phyloP scores from a whole-genome alignment of 257 asterid genomes.

The Solanum ossicruentum region DNA sequence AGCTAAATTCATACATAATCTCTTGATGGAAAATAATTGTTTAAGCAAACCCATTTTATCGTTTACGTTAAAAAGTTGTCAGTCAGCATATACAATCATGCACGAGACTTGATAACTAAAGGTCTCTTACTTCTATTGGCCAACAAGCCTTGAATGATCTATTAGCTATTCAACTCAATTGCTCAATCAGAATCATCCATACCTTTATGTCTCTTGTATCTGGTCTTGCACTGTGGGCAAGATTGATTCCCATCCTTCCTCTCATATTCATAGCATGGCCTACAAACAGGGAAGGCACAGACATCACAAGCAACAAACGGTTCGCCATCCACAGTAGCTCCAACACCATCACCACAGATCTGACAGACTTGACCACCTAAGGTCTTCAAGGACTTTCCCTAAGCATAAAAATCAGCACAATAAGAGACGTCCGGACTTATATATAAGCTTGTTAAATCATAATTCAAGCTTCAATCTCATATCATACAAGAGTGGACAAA shows the following conservation, averaged over 20 bases:
- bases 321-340: constrained; percentile 56
- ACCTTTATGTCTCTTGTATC: constrained; percentile 96
- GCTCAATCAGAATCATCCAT: not conserved
- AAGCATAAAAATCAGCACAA: constrained; percentile 4
- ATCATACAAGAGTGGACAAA: not conserved
- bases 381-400: constrained; percentile 82
- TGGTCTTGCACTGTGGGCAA: constrained; percentile 98
- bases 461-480: not conserved
- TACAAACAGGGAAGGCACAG: constrained; percentile 92
- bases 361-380: constrained; percentile 73
- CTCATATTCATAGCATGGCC: constrained; percentile 97
- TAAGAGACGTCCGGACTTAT: not conserved
- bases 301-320: constrained; percentile 87
- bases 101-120: not conserved
- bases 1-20: not conserved
- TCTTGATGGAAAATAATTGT: not conserved
- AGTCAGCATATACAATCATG: not conserved
- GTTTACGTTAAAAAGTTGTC: not conserved
- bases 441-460: not conserved
- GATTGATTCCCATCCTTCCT: constrained; percentile 93
- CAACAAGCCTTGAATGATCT: not conserved
- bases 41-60: not conserved
- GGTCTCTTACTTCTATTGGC: not conserved
- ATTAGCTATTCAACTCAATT: not conserved
- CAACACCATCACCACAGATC: constrained; percentile 92